Evolutionary conservation across 345 rosid species (phyloP), one percentile per base, ranked within the genome.

Genomic region (Boechera divaricarpa): DNA sequence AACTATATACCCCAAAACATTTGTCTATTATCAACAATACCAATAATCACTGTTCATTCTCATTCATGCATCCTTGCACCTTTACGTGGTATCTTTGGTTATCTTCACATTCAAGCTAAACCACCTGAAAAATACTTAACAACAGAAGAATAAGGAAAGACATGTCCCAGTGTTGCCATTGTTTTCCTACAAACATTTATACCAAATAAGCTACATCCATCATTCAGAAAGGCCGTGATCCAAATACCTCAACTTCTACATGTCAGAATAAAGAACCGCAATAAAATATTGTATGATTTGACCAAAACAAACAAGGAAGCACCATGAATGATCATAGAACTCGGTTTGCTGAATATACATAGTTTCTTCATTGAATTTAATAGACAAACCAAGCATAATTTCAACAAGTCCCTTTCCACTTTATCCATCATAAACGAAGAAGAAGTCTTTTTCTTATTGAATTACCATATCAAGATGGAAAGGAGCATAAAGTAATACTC

Each of bases 11-110:
- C 53, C 53, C 69, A 42, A 42, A 42, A 42, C n/a, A 63, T 42
- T 15, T 28, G 3, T 44, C 15, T 44, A 45, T 6, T 6, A 26
- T 13, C 4, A 16, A 61, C n/a, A 39, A 21, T 5, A 63, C 35
- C 15, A 59, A 16, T 9, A n/a, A 31, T 59, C 45, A 36, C 36
- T 7, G 5, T 62, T 10, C 51, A 39, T 29, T 39, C 51, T 36
- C 33, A 62, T 51, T 62, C 67, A 41, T 15, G 67, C 67, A 26
- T 41, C 52, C 8, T 44, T 44, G 16, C 51, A 42, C 11, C 47
- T 15, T 45, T 15, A 13, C 24, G 24, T 48, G 54, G 54, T 48
- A 48, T 53, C 15, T 47, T 29, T 65, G 5, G 39, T 64, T 64
- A 15, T 64, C 21, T 62, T 32, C 28, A 29, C 42, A 18, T 66